Evolutionary conservation across 2,329 filamentous ascomycete species (phyloP).

Genomic region (Ophiostoma fasciatum): DNA sequence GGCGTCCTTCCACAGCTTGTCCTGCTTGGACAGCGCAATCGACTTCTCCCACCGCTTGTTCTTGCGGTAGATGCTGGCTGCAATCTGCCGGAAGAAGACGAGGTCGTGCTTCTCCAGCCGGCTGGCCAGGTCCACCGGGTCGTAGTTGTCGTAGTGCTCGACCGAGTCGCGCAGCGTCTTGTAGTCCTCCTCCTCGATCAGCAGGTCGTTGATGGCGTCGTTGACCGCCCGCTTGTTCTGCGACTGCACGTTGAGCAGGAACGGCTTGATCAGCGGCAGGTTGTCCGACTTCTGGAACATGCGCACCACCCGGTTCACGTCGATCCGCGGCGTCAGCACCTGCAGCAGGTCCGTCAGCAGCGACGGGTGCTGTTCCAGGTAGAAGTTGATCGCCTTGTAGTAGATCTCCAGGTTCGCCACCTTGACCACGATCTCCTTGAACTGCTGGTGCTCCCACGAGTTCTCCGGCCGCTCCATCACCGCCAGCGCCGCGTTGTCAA

Average conservation of each 20-base stretch:
- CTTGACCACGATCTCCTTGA: slow-evolving; percentile 98
- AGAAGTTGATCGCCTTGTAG: slow-evolving; percentile 93
- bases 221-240: slow-evolving; percentile 99
- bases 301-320: slow-evolving; percentile 97
- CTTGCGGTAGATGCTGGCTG: slow-evolving; percentile 96
- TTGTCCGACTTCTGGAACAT: slow-evolving; percentile 99
- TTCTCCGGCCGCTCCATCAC: slow-evolving; percentile 97
- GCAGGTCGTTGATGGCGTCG: slow-evolving; percentile 89
- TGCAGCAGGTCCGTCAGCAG: slow-evolving; percentile 92
- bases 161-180: slow-evolving; percentile 96
- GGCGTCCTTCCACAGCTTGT: slow-evolving; percentile 98
- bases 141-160: slow-evolving; percentile 98
- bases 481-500: slow-evolving; percentile 87
- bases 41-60: slow-evolving; percentile 99
- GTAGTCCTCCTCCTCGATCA: slow-evolving; percentile 98
- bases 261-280: slow-evolving; percentile 94
- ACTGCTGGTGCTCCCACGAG: slow-evolving; percentile 98
- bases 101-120: slow-evolving; percentile 94
- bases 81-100: slow-evolving; percentile 98
- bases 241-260: slow-evolving; percentile 86
- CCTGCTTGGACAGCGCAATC: slow-evolving; percentile 92
- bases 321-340: slow-evolving; percentile 79
- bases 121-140: slow-evolving; percentile 79
- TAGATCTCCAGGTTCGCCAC: slow-evolving; percentile 98
- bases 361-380: slow-evolving; percentile 91